Evolutionary conservation across 139 green algal species (phyloP).

Genomic region (Chlamydomonas sp.): DNA sequence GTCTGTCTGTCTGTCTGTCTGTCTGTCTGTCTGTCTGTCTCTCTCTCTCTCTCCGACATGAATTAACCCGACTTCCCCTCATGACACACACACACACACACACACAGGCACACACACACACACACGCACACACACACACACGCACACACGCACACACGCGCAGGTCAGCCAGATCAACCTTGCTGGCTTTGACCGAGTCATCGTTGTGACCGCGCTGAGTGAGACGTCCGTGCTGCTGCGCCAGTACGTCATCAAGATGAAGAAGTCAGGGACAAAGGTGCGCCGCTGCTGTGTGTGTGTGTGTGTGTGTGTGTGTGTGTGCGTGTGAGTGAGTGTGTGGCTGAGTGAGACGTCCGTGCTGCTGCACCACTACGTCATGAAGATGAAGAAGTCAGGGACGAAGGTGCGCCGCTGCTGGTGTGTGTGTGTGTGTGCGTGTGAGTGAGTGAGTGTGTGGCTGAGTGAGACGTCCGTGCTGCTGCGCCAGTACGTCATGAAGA

Average conservation of each 20-base stretch:
- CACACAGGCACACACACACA: neutral
- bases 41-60: too few species aligned
- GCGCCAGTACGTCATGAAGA: slow-evolving; percentile 53
- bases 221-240: slow-evolving; percentile 46
- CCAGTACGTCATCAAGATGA: slow-evolving; percentile 49
- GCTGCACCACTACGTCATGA: slow-evolving; percentile 62
- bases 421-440: too few species aligned
- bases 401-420: neutral
- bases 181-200: slow-evolving; percentile 65
- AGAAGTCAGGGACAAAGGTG: slow-evolving; percentile 18
- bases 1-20: too few species aligned
- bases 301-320: neutral
- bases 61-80: too few species aligned
- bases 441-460: too few species aligned
- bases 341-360: slow-evolving; percentile 24
- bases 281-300: too few species aligned
- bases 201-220: slow-evolving; percentile 39
- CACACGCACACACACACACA: neutral
- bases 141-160: neutral
- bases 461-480: slow-evolving; percentile 45
- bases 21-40: too few species aligned
- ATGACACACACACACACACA: slow-evolving; percentile 1
- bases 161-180: slow-evolving; percentile 66
- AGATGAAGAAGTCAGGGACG: slow-evolving; percentile 17
- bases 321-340: neutral